phyloP scores from a whole-genome alignment of 1,139 yeast species.

The Sugiyamaella pinicola region DNA sequence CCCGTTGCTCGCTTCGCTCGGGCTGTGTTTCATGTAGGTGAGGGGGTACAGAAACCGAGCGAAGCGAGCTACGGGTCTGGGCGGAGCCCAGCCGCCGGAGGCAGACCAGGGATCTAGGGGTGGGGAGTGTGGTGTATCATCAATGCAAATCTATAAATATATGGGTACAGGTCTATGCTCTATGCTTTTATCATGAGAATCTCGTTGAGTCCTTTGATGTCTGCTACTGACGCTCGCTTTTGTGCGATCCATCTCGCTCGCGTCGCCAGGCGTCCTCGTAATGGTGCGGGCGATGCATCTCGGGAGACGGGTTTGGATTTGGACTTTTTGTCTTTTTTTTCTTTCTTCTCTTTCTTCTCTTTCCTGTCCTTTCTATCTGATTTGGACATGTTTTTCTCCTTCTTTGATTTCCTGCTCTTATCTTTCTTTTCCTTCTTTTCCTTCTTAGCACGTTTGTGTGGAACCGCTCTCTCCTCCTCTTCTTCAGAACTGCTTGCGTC shows the following conservation, averaged over 20 bases:
- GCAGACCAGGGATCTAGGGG: neutral
- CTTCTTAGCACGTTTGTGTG: constrained; percentile 18
- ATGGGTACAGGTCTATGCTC: constrained; percentile 1
- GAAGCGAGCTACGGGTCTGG: neutral
- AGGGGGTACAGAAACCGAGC: neutral
- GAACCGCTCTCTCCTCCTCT: constrained; percentile 36
- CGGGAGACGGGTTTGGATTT: constrained; percentile 31
- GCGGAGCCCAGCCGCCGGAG: neutral
- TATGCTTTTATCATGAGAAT: constrained; percentile 69
- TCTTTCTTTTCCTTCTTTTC: constrained; percentile 34
- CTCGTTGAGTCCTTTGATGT: constrained; percentile 83
- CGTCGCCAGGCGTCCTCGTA: constrained; percentile 70
- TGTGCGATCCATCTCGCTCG: constrained; percentile 86
- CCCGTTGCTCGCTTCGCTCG: too few relatives aligned
- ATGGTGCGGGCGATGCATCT: constrained; percentile 42
- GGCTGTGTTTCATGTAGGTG: too few relatives aligned
- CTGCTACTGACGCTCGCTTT: constrained; percentile 89
- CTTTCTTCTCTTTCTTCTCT: constrained; percentile 39
- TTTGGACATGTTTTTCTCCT: constrained; percentile 37
- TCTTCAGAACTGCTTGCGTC: constrained; percentile 37
- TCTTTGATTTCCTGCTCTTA: constrained; percentile 56
- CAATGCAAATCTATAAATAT: constrained; percentile 10
- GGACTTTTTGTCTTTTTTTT: constrained; percentile 32
- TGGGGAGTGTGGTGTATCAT: neutral
- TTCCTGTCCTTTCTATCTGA: constrained; percentile 40